phyloP scores from a whole-genome alignment of 1,284 basidiomycete species.

The Heterobasidion irregulare region DNA sequence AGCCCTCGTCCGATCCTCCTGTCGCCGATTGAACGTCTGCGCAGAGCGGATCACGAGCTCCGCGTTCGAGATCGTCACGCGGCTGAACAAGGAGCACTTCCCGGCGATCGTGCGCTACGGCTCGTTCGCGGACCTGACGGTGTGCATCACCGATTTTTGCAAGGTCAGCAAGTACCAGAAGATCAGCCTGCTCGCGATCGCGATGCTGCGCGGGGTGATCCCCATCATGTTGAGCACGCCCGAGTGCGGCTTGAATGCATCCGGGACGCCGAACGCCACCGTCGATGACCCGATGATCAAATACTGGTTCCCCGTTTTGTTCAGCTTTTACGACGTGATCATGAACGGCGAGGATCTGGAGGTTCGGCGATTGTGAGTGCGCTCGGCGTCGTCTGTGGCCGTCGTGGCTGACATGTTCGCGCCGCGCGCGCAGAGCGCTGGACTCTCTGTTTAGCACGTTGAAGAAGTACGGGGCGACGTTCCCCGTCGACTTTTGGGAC shows the following conservation, averaged over 20 bases:
- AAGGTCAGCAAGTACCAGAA: conserved; percentile 99
- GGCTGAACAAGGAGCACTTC: conserved; percentile 89
- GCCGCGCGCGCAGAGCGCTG: conserved; percentile 57
- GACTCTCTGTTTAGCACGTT: conserved; percentile 94
- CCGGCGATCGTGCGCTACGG: conserved; percentile 86
- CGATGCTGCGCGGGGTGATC: conserved; percentile 89
- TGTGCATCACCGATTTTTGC: conserved; percentile 98
- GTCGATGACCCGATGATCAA: conserved; percentile 83
- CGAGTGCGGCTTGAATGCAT: conserved; percentile 61
- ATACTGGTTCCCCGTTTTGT: conserved; percentile 96
- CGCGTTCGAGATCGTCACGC: conserved; percentile 94
- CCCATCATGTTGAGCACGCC: conserved; percentile 85
- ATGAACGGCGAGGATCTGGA: conserved; percentile 99
- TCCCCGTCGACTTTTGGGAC: conserved; percentile 95
- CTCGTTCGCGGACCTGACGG: conserved; percentile 92
- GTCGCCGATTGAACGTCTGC: conserved; percentile 2
- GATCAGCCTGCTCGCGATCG: conserved; percentile 93
- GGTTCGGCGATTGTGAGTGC: conserved; percentile 84
- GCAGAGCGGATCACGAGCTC: conserved; percentile 87
- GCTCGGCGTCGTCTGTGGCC: background rate
- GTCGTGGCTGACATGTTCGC: background rate
- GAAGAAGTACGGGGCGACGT: conserved; percentile 83
- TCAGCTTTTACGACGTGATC: conserved; percentile 98
- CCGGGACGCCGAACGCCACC: conserved; percentile 24
- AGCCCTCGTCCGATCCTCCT: background rate